A percentile compares a stretch with the other conserved stretches of the same genome.
phyloP scores from a whole-genome alignment of 306 rosid species.

The Cucurbita maxima region DNA sequence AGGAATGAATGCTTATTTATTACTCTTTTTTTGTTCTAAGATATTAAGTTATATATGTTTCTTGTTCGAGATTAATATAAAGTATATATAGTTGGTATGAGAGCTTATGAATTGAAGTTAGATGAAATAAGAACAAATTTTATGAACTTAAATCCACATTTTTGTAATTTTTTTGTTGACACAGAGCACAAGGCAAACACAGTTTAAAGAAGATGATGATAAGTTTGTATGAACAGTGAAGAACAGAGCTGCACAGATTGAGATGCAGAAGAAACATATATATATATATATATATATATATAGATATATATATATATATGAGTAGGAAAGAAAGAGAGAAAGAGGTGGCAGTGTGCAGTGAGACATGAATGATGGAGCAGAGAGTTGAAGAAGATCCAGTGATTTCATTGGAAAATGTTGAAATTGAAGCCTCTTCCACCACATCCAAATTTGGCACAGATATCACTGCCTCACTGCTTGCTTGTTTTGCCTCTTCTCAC shows the following conservation, averaged over 20 bases:
- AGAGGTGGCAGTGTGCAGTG: neutral
- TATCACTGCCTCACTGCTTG: too few species aligned
- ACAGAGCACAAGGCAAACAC: too few species aligned
- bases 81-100: too few species aligned
- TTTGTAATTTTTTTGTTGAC: too few species aligned
- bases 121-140: too few species aligned
- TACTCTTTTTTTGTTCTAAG: neutral
- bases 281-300: too few species aligned
- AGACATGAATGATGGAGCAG: neutral
- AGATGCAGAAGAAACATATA: neutral
- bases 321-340: neutral
- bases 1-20: neutral
- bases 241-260: neutral
- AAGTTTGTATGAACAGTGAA: neutral
- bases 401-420: slow-evolving; percentile 3
- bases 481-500: too few species aligned
- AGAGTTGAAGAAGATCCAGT: neutral
- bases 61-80: neutral
- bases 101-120: too few species aligned
- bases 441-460: neutral
- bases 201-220: neutral
- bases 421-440: neutral
- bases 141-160: too few species aligned
- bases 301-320: neutral
- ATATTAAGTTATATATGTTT: neutral